These are phyloP conservation scores for Fistulifera pelliculosa DNA, from an alignment of 108 stramenopile genomes.

Conservation along the genomic window DNA sequence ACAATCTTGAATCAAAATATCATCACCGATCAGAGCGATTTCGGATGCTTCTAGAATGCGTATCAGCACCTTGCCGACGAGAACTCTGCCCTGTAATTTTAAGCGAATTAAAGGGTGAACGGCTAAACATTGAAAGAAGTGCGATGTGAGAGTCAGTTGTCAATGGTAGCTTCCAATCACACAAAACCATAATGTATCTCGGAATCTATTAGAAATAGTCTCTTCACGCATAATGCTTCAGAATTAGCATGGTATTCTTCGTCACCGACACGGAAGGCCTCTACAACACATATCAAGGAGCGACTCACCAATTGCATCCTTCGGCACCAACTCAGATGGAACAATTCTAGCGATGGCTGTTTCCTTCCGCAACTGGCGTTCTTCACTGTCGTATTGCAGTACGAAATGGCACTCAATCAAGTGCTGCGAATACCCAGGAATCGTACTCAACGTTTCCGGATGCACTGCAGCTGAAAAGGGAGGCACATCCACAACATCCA, in stretches of 20 bases:
- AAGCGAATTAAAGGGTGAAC: conserved; percentile 1
- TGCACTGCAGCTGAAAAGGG: too few species aligned
- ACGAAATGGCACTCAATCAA: too few species aligned
- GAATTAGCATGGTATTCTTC: conserved; percentile 16
- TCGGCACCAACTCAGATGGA: background rate
- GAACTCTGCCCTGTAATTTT: too few species aligned
- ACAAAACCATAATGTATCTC: background rate
- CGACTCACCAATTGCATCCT: conserved; percentile 5
- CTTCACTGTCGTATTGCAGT: too few species aligned
- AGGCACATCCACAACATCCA: too few species aligned
- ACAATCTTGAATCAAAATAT: too few species aligned
- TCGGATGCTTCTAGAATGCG: too few species aligned
- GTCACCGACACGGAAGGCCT: conserved; percentile 5
- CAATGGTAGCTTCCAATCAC: background rate
- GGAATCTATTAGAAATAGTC: background rate
- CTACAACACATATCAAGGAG: background rate
- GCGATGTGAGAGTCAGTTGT: background rate
- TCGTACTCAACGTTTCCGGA: too few species aligned
- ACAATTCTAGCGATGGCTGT: background rate
- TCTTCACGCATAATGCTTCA: conserved; percentile 1
- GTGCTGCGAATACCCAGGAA: too few species aligned
- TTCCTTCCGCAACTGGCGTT: too few species aligned
- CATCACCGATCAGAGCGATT: too few species aligned
- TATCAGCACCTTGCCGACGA: too few species aligned
- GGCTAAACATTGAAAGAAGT: background rate